Conservation (phyloP, 2,329 filamentous ascomycete genomes). For the Colletotrichum sansevieriae region DNA sequence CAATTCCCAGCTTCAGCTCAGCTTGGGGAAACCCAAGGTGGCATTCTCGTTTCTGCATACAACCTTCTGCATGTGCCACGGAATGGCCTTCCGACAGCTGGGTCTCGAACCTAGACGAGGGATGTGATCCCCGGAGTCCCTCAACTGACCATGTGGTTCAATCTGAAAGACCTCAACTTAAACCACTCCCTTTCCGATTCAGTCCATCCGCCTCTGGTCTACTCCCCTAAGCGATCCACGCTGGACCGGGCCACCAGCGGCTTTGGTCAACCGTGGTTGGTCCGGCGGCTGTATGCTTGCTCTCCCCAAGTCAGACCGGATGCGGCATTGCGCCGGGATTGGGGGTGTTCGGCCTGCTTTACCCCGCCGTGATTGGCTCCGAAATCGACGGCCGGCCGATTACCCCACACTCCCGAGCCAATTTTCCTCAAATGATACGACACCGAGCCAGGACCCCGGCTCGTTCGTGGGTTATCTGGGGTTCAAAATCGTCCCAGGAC, state of each 20-base stretch:
- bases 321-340: neutral
- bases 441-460: conserved; percentile 21
- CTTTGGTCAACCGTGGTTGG: conserved; percentile 29
- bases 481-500: conserved; percentile 26
- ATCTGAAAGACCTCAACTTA: conserved; percentile 10
- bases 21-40: neutral
- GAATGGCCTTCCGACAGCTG: conserved; percentile 27
- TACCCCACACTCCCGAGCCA: conserved; percentile 38
- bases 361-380: conserved; percentile 35
- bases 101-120: conserved; percentile 30
- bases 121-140: conserved; percentile 43
- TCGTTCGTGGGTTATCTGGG: conserved; percentile 36
- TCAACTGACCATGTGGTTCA: conserved; percentile 23
- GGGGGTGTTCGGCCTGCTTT: conserved; percentile 34
- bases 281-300: conserved; percentile 17
- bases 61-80: conserved; percentile 1
- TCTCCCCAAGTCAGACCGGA: conserved; percentile 18
- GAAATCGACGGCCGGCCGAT: conserved; percentile 22
- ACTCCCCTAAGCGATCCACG: conserved; percentile 19
- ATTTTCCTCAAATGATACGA: conserved; percentile 40
- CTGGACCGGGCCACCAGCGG: conserved; percentile 42
- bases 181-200: conserved; percentile 39
- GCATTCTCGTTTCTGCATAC: conserved; percentile 20
- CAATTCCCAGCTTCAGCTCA: neutral
- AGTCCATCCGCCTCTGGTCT: conserved; percentile 39